Conservation (phyloP, 2,329 filamentous ascomycete genomes). For the Penicillium palitans region DNA sequence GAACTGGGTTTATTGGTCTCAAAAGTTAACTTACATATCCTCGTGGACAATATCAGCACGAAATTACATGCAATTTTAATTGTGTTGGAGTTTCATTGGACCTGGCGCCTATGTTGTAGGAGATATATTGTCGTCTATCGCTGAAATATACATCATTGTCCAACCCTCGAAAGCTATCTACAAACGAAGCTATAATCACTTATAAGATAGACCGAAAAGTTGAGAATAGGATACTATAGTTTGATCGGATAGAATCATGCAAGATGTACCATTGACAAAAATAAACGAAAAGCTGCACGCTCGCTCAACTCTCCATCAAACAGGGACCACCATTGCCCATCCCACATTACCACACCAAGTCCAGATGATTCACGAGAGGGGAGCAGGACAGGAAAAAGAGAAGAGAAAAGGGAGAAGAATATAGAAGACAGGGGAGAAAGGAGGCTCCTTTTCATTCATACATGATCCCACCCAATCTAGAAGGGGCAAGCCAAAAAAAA, state of each 20-base stretch:
- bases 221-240: neutral
- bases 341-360: constrained; percentile 24
- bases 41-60: neutral
- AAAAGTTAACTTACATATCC: neutral
- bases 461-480: constrained; percentile 20
- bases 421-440: constrained; percentile 9
- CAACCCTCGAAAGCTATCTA: neutral
- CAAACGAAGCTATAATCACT: neutral
- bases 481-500: constrained; percentile 6
- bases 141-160: neutral
- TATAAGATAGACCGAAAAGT: neutral
- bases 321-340: constrained; percentile 15
- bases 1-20: neutral
- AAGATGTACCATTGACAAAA: constrained; percentile 20
- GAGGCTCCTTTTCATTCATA: constrained; percentile 20
- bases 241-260: constrained; percentile 15
- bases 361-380: constrained; percentile 2
- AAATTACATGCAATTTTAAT: neutral
- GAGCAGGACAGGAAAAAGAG: constrained; percentile 12
- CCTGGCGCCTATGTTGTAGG: neutral
- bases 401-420: constrained; percentile 11
- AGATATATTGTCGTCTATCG: neutral
- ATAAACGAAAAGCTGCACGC: constrained; percentile 23
- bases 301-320: constrained; percentile 28
- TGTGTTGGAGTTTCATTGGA: neutral